Evolutionary conservation across 306 rosid species (phyloP), one percentile per base, ranked within the genome.

Genomic region (Herpetospermum pedunculosum): DNA sequence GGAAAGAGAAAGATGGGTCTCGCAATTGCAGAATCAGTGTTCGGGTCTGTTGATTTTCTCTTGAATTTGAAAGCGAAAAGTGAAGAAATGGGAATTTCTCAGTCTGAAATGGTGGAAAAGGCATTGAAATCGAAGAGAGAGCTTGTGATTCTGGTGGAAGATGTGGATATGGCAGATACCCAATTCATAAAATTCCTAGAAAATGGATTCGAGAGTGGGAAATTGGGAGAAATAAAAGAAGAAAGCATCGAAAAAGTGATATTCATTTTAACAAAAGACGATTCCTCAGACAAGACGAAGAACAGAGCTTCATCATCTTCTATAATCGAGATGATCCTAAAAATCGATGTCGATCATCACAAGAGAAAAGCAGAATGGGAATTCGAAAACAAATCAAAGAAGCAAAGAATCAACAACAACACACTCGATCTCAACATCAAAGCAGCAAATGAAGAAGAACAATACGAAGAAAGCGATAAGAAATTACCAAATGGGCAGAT

Each of bases 311-410:
- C 62, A 3, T 59, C 67, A 0, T 16, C 85, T 3, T 84, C 84
- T 0, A 57, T 85, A 34, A 78, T 91, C 70, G 87, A 70, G 26
- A 72, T 94, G 90, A 77, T 78, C 67, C 75, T 94, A 72, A 62
- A 83, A 78, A 72, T 85, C 8, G 77, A 82, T 35, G 70, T 83
- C 85, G 73, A 67, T 35, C 78, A 84, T 19, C 81, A 76, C 60
- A 94, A 89, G 88, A 86, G 99, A 59, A 94, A 78, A 48, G 83
- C 84, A 15, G 90, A 91, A 25, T 78, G 91, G 82, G 91, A 89
- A 12, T 54, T 85, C 16, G 78, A 85, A 41, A 62, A 77, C 81
- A 91, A 79, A 77, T 64, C 73, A 2, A 92, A 88, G 71, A 75
- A 40, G 8, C 67, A 79, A 43, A 88, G 92, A 84, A 76, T 30